phyloP scores from a whole-genome alignment of 768 basidiomycete genomes.

The Phylloporus sp. region DNA sequence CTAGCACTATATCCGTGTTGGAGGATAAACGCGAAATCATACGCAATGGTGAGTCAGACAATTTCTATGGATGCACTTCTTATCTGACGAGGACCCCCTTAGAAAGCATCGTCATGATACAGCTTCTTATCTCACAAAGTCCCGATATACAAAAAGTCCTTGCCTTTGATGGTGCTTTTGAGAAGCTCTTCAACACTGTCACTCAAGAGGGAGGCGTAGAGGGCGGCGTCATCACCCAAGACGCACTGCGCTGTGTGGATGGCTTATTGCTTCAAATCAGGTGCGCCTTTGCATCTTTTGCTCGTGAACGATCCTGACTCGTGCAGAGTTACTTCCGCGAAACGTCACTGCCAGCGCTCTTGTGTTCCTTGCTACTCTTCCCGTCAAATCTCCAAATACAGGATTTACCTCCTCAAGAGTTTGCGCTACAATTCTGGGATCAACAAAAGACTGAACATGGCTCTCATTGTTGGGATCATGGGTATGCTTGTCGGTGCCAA shows the following conservation, averaged over 20 bases:
- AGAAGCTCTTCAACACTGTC: slow-evolving; percentile 88
- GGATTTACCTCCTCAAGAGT: slow-evolving; percentile 74
- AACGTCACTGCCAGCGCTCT: slow-evolving; percentile 63
- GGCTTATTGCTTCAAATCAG: slow-evolving; percentile 87
- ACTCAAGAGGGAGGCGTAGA: slow-evolving; percentile 87
- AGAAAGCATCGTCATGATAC: slow-evolving; percentile 84
- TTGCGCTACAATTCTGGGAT: slow-evolving; percentile 96
- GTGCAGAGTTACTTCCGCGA: slow-evolving; percentile 93
- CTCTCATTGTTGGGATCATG: slow-evolving; percentile 77
- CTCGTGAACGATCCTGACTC: slow-evolving; percentile 13
- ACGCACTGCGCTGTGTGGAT: slow-evolving; percentile 83
- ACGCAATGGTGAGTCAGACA: slow-evolving; percentile 62
- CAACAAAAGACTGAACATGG: slow-evolving; percentile 81
- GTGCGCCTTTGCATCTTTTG: slow-evolving; percentile 38
- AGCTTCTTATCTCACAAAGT: slow-evolving; percentile 78
- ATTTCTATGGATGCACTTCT: neutral
- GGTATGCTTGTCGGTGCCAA: slow-evolving; percentile 81
- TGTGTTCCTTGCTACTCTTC: slow-evolving; percentile 69
- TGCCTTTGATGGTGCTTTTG: slow-evolving; percentile 95
- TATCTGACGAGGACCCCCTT: slow-evolving; percentile 21
- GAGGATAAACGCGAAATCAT: slow-evolving; percentile 89
- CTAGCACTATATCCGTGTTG: slow-evolving; percentile 67
- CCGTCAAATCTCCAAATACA: slow-evolving; percentile 58
- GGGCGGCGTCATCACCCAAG: slow-evolving; percentile 80
- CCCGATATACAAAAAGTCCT: slow-evolving; percentile 95